phyloP scores from a whole-genome alignment of 78 protist genomes.

The Parvularia atlantis region DNA sequence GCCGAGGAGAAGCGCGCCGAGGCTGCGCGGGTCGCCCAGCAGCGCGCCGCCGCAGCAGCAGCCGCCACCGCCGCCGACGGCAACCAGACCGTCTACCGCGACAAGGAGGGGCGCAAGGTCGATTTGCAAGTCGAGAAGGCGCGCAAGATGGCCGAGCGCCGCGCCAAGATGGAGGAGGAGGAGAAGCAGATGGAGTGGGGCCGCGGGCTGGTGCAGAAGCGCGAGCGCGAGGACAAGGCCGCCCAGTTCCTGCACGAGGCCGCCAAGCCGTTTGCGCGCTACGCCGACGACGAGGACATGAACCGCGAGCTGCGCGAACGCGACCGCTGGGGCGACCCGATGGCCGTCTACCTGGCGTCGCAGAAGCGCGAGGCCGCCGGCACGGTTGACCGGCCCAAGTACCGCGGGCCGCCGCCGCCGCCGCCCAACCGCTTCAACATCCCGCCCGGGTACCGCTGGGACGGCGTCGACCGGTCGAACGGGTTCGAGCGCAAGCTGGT shows the following conservation, averaged over 20 bases:
- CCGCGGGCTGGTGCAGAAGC: not conserved
- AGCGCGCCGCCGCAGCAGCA: too few species aligned
- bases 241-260: not conserved
- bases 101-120: not conserved
- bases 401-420: not conserved
- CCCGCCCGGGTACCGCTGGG: slow-evolving; percentile 33
- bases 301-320: too few species aligned
- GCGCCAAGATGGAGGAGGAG: not conserved
- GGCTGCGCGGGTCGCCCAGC: too few species aligned
- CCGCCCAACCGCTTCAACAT: slow-evolving; percentile 34
- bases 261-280: not conserved
- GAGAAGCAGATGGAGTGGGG: slow-evolving; percentile 1
- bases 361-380: not conserved
- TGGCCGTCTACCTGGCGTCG: not conserved
- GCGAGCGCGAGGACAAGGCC: not conserved
- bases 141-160: not conserved
- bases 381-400: too few species aligned
- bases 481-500: slow-evolving; percentile 18
- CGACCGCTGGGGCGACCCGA: not conserved
- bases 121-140: not conserved
- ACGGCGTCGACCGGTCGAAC: slow-evolving; percentile 44
- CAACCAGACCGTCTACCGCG: slow-evolving; percentile 6
- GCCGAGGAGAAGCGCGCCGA: too few species aligned
- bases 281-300: not conserved
- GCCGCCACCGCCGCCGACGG: too few species aligned